phyloP scores from a whole-genome alignment of 768 basidiomycete genomes.

The Rhodotorula babjevae region DNA sequence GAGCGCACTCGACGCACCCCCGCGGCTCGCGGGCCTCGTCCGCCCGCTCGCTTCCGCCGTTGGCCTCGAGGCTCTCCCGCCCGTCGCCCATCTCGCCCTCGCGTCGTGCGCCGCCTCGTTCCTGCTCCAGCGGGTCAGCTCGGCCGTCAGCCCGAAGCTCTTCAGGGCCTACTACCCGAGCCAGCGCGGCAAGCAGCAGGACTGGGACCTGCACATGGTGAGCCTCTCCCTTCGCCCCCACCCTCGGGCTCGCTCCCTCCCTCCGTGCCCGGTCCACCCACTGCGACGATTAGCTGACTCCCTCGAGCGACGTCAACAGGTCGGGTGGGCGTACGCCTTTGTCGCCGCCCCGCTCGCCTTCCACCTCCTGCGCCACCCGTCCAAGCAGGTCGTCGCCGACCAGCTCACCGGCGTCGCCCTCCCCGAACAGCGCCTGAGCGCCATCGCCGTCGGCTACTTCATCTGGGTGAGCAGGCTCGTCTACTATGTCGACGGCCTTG shows the following conservation, averaged over 20 bases:
- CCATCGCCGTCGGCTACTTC: conserved; percentile 37
- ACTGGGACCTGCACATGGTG: conserved; percentile 39
- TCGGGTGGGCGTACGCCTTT: conserved; percentile 36
- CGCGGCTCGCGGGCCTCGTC: conserved; percentile 1
- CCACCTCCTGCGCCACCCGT: conserved; percentile 18
- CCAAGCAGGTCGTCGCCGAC: conserved; percentile 13
- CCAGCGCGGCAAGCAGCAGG: conserved; percentile 21
- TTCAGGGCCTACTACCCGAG: conserved; percentile 26
- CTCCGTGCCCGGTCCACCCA: neutral
- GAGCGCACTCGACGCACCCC: neutral
- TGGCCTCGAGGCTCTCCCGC: conserved; percentile 17
- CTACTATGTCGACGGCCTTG: too few species aligned
- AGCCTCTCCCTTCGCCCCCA: neutral
- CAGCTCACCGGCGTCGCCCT: conserved; percentile 25
- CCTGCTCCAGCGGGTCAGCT: conserved; percentile 13
- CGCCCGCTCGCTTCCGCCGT: neutral
- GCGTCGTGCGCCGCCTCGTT: conserved; percentile 24
- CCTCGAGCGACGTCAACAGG: conserved; percentile 5
- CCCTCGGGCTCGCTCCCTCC: neutral
- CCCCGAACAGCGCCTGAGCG: conserved; percentile 26
- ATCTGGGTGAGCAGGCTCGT: conserved; percentile 31
- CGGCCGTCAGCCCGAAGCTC: conserved; percentile 8
- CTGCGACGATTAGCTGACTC: neutral
- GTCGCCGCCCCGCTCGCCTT: conserved; percentile 33
- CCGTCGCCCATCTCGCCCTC: conserved; percentile 26